Conservation (phyloP, 2,329 filamentous ascomycete genomes). For the Grosmannia serpens region DNA sequence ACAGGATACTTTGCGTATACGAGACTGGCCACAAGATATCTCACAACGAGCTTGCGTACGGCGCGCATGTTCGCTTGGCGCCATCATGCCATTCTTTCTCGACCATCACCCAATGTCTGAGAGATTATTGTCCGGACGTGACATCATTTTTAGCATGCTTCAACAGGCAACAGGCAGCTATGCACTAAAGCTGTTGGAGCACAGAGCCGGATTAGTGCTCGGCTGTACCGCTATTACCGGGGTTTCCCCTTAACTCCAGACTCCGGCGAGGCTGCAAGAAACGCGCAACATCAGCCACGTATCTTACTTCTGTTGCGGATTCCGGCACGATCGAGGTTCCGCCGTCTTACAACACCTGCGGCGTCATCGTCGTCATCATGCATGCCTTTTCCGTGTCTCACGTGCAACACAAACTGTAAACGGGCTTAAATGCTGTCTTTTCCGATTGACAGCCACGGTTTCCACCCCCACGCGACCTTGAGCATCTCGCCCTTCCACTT, state of each 20-base stretch:
- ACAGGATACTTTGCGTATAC: no score
- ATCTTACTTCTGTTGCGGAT: neutral
- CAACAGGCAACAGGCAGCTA: neutral
- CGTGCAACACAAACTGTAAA: neutral
- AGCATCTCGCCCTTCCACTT: neutral
- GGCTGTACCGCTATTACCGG: neutral
- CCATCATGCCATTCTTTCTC: neutral
- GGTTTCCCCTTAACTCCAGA: constrained; percentile 1
- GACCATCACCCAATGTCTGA: neutral
- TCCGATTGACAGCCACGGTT: neutral
- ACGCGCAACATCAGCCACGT: neutral
- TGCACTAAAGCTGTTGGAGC: neutral
- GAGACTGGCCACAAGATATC: no score
- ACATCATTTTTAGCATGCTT: no score
- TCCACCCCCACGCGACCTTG: neutral
- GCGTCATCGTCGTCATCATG: neutral
- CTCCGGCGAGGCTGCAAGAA: neutral
- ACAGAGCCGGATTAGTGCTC: neutral
- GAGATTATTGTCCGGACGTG: no score
- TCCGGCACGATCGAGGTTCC: neutral
- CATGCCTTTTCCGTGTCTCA: neutral
- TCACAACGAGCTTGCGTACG: neutral
- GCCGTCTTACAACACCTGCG: neutral
- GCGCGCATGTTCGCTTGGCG: neutral
- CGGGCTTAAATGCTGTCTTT: neutral